These are phyloP conservation scores for Wallacemonas sp. DNA, from an alignment of 208 protist species.

Conservation along the genomic window DNA sequence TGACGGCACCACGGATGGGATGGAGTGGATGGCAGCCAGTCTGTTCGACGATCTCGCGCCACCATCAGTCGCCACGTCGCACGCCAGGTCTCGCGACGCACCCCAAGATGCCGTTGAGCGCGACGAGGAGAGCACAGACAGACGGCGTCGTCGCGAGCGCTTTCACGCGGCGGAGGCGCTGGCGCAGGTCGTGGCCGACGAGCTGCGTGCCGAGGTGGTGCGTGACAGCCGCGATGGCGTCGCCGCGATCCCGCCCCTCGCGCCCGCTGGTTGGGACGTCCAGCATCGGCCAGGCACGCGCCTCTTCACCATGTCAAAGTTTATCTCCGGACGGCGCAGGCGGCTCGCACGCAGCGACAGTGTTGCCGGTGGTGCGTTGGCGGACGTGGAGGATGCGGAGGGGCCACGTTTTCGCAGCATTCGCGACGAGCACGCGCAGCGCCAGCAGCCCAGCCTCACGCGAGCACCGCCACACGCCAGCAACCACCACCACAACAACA, in stretches of 20 bases:
- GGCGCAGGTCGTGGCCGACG: conserved; percentile 21
- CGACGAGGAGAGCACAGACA: conserved; percentile 9
- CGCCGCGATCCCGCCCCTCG: conserved; percentile 68
- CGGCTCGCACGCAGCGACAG: background rate
- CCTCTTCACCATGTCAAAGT: conserved; percentile 61
- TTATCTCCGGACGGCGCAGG: conserved; percentile 7
- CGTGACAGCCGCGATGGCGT: conserved; percentile 69
- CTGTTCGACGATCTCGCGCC: conserved; percentile 6
- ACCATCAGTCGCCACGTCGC: background rate
- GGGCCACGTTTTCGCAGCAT: conserved; percentile 61
- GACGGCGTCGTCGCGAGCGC: conserved; percentile 21
- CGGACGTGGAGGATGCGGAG: background rate
- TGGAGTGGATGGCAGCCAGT: background rate
- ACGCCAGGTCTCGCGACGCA: no score
- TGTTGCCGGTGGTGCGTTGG: no score
- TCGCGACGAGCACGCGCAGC: conserved; percentile 36
- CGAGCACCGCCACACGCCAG: background rate
- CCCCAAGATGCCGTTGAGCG: conserved; percentile 3
- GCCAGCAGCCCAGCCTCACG: background rate
- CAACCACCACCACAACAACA: no score
- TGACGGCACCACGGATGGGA: background rate
- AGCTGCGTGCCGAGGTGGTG: conserved; percentile 69
- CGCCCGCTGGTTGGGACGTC: conserved; percentile 67
- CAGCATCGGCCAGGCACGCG: conserved; percentile 50
- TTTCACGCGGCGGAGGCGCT: conserved; percentile 22